Evolutionary conservation across 495 filamentous ascomycete genomes (phyloP).

Genomic region (Hamigera avellanea): DNA sequence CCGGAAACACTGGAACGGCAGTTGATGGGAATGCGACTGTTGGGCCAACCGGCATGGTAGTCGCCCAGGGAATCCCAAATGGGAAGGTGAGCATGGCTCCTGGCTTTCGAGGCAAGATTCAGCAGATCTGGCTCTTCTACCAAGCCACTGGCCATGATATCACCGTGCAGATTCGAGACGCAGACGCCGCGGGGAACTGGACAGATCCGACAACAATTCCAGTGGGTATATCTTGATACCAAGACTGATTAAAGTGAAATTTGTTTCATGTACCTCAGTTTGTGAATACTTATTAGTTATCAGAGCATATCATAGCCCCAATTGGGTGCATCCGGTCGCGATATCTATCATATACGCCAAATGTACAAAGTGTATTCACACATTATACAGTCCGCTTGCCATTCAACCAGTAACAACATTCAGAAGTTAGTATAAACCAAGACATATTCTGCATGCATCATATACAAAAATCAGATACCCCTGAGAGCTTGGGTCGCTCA

Average conservation of each 20-base stretch:
- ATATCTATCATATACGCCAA: too few species aligned
- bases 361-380: too few species aligned
- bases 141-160: background rate
- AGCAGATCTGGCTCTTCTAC: background rate
- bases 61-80: background rate
- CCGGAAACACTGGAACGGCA: background rate
- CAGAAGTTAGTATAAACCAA: too few species aligned
- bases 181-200: background rate
- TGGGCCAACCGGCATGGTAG: background rate
- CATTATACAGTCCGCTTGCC: too few species aligned
- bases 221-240: background rate
- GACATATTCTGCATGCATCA: too few species aligned
- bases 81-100: background rate
- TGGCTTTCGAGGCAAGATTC: background rate
- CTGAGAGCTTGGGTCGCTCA: too few species aligned
- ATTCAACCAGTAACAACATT: too few species aligned
- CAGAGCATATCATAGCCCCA: too few species aligned
- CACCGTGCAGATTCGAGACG: background rate
- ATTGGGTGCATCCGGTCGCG: too few species aligned
- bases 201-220: background rate
- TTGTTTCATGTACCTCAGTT: too few species aligned
- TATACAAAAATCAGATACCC: too few species aligned
- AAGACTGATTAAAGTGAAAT: background rate
- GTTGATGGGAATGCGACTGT: background rate
- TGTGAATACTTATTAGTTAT: too few species aligned